Evolutionary conservation across 2,329 filamentous ascomycete species (phyloP), one percentile per base, ranked within the genome.

Genomic region (Cladosporium sp.): DNA sequence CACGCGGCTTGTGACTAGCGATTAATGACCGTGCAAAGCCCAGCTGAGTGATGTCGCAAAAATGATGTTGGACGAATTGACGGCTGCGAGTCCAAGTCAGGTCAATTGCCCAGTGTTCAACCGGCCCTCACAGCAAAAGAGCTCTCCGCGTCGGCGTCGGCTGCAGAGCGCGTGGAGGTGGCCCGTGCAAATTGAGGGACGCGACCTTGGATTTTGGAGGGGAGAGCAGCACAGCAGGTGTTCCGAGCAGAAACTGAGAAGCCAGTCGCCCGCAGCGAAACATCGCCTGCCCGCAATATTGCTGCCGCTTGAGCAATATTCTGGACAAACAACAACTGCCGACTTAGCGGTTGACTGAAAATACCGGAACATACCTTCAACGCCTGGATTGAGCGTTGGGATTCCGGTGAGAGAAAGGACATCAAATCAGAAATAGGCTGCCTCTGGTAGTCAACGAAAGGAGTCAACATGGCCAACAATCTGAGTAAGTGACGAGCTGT

Each of bases 371-470:
- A 14, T 42, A 40, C 14, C n/a, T 32, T 8, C 22, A 28, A 28
- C 19, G 46, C 46, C 46, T 41, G 46, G 35, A 32, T 18, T 18
- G 18, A 16, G 38, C n/a, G 14, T 22, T 13, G 4, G 7, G 33
- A 16, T 32, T 37, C 37, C 40, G 31, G 52, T 38, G 28, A 38
- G 37, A 41, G 35, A 41, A 43, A 33, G 46, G n/a, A 41, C 18
- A 9, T 10, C 22, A 22, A n/a, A 40, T 13, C 32, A 49, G 35
- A 43, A 43, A 40, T 50, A 50, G 40, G 43, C 48, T 43, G 48
- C 48, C 48, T 11, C 13, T 28, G 48, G 40, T 43, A 37, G 48
- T 50, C 81, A 46, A 33, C 9, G 51, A 82, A 79, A 78, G 79
- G 42, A 61, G 59, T 51, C 59, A 50, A 43, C n/a, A 50, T 50